Evolutionary conservation across 2,329 filamentous ascomycete genomes (phyloP).

Genomic region (Sporothrix pseudoabietina): DNA sequence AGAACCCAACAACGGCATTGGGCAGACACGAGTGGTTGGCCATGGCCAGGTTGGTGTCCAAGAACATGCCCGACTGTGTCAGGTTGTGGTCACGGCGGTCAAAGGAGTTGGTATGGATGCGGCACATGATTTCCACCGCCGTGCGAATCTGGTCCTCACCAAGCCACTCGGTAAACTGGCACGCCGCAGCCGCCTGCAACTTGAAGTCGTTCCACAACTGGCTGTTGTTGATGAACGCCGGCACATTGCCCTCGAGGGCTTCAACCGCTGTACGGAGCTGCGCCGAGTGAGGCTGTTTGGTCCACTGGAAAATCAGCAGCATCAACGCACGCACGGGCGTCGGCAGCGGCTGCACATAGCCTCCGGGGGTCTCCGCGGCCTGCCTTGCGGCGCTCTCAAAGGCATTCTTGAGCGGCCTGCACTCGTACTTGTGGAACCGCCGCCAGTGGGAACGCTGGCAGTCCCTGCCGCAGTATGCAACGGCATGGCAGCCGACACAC

Average conservation of each 20-base stretch:
- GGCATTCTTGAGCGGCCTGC: conserved; percentile 49
- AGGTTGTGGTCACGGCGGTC: conserved; percentile 57
- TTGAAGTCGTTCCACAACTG: conserved; percentile 52
- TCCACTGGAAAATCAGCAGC: conserved; percentile 50
- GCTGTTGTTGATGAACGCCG: conserved; percentile 42
- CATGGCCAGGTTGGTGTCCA: conserved; percentile 60
- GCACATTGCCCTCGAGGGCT: conserved; percentile 52
- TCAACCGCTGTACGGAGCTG: conserved; percentile 41
- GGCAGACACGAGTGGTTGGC: conserved; percentile 65
- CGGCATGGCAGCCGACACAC: conserved; percentile 57
- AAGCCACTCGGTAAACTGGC: conserved; percentile 49
- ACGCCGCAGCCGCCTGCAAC: conserved; percentile 54
- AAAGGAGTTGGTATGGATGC: conserved; percentile 66
- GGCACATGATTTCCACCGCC: conserved; percentile 54
- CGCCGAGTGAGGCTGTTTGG: not conserved
- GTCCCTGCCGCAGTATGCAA: conserved; percentile 55
- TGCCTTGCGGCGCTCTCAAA: conserved; percentile 32
- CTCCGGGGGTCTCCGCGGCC: conserved; percentile 23
- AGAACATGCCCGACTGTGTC: conserved; percentile 56
- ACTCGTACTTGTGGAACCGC: conserved; percentile 57
- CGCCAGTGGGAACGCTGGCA: conserved; percentile 61
- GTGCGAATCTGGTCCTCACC: conserved; percentile 43
- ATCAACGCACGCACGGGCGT: conserved; percentile 59
- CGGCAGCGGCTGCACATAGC: conserved; percentile 46
- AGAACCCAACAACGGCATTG: conserved; percentile 60